These are phyloP conservation scores for Termitomyces sp. DNA, from an alignment of 768 basidiomycete genomes.

Conservation along the genomic window DNA sequence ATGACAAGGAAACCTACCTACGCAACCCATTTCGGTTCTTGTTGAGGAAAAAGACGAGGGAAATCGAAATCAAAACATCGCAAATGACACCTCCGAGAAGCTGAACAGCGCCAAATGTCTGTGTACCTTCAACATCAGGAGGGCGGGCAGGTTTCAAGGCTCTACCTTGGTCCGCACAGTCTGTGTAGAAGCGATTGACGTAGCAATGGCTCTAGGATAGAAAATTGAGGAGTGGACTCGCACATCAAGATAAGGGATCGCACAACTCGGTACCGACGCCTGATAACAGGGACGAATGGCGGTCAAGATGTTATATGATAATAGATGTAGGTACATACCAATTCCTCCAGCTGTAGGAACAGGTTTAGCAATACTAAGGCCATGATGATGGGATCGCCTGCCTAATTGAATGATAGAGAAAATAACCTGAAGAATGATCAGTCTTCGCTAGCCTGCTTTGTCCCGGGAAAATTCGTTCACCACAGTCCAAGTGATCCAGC, in stretches of 20 bases:
- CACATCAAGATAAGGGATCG: not conserved
- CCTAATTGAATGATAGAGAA: too few species aligned
- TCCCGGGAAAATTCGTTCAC: not conserved
- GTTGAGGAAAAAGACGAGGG: slow-evolving; percentile 2
- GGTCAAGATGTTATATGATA: too few species aligned
- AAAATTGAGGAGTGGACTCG: too few species aligned
- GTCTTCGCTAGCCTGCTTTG: too few species aligned
- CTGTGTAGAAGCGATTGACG: not conserved
- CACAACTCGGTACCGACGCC: not conserved
- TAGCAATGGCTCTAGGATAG: not conserved
- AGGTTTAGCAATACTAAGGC: too few species aligned
- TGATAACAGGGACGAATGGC: not conserved
- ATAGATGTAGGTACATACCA: not conserved
- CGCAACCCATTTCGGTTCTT: slow-evolving; percentile 3
- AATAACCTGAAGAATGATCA: too few species aligned
- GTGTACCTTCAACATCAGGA: not conserved
- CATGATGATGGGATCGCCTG: too few species aligned
- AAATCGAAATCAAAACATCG: slow-evolving; percentile 1
- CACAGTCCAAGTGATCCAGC: not conserved
- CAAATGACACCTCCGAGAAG: slow-evolving; percentile 5
- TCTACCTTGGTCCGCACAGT: not conserved
- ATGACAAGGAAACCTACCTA: not conserved
- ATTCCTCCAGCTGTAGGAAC: not conserved
- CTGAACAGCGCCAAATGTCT: slow-evolving; percentile 1
- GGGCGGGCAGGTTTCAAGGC: not conserved